phyloP scores from a whole-genome alignment of 2,329 filamentous ascomycete genomes.

The Cryphonectria nitschkei region DNA sequence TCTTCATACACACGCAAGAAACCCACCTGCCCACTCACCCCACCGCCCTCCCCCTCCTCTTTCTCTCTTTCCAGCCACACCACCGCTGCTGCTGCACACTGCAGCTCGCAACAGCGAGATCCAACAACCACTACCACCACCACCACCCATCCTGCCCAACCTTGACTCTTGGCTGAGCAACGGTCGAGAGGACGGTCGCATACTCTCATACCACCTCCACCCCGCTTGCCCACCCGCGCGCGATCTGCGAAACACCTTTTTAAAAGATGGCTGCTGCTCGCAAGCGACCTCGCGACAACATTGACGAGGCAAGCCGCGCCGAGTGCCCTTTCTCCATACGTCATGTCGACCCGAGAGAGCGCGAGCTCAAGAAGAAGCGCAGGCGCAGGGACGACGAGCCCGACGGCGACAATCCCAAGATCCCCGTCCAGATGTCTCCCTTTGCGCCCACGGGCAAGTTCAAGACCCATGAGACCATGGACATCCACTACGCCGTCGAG shows the following conservation, averaged over 20 bases:
- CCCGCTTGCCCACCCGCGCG: constrained; percentile 27
- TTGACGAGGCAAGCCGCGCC: constrained; percentile 54
- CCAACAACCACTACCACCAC: not conserved
- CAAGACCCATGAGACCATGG: constrained; percentile 57
- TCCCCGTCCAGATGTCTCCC: constrained; percentile 56
- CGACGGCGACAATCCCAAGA: constrained; percentile 48
- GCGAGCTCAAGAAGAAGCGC: constrained; percentile 51
- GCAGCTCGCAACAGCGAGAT: not conserved
- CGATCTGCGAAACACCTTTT: constrained; percentile 15
- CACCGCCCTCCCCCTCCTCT: not conserved
- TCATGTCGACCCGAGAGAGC: constrained; percentile 51
- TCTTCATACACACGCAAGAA: not conserved
- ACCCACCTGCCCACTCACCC: too few species aligned
- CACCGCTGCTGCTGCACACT: not conserved
- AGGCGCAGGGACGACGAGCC: constrained; percentile 49
- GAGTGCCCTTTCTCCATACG: constrained; percentile 59
- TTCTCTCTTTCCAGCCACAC: constrained; percentile 14
- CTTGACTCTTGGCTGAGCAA: not conserved
- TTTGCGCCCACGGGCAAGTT: constrained; percentile 60
- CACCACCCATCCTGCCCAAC: not conserved
- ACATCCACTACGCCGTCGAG: constrained; percentile 57
- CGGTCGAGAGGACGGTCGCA: not conserved
- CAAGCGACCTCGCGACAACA: constrained; percentile 54
- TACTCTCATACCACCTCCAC: not conserved
- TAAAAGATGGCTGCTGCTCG: constrained; percentile 45